Conservation (phyloP, 2,329 filamentous ascomycete species). For the Calonectria honghensis region DNA sequence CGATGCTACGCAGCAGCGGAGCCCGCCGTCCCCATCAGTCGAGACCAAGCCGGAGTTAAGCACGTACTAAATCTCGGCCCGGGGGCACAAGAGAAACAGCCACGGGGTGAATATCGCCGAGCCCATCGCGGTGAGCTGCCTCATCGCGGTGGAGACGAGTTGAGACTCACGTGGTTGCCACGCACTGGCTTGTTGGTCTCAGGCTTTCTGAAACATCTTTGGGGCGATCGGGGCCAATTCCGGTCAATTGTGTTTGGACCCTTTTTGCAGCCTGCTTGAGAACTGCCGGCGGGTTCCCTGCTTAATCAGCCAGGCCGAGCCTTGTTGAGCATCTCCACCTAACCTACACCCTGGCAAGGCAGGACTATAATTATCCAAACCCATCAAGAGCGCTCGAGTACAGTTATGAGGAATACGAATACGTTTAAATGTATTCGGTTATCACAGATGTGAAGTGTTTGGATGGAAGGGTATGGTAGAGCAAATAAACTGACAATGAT, state of each 20-base stretch:
- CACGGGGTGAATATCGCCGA: background rate
- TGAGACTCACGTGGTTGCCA: background rate
- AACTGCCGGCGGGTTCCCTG: background rate
- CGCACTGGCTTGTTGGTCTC: background rate
- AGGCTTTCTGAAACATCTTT: background rate
- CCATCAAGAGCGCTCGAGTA: accelerated
- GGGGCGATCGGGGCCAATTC: background rate
- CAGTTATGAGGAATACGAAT: background rate
- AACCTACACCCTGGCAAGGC: background rate
- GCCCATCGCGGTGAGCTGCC: background rate
- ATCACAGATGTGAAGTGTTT: background rate
- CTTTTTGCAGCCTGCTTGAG: background rate
- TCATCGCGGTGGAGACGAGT: background rate
- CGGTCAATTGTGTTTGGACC: background rate
- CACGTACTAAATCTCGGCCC: background rate
- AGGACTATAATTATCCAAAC: background rate
- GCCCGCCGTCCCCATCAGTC: background rate
- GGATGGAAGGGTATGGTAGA: background rate
- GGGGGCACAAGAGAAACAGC: background rate
- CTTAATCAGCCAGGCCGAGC: background rate
- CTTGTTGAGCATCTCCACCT: background rate
- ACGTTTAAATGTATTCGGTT: background rate
- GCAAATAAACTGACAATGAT: background rate
- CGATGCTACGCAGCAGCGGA: background rate
- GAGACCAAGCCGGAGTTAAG: background rate